Percentiles rank a stretch among this genome's conserved stretches.
phyloP scores from a whole-genome alignment of 2,329 filamentous ascomycete genomes.

The Stagonosporopsis tanaceti region DNA sequence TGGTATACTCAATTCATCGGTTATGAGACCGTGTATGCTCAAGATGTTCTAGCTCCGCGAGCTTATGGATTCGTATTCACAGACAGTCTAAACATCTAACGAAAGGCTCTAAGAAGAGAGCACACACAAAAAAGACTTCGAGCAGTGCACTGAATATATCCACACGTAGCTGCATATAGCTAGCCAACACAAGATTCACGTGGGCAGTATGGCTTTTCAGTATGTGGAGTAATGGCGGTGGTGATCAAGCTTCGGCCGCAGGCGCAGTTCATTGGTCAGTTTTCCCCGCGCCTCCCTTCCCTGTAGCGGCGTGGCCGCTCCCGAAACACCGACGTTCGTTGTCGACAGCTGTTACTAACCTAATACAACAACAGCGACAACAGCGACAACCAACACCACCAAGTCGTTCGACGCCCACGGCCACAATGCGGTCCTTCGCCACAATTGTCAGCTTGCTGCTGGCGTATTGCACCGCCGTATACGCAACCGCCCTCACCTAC shows the following conservation, averaged over 20 bases:
- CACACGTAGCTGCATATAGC: no score
- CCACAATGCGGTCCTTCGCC: conserved; percentile 47
- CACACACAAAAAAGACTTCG: no score
- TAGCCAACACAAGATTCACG: background rate
- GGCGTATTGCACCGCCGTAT: conserved; percentile 72
- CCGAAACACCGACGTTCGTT: conserved; percentile 33
- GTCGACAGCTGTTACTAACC: conserved; percentile 43
- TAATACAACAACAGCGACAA: conserved; percentile 12
- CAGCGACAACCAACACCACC: conserved; percentile 9
- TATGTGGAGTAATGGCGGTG: background rate
- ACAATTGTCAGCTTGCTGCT: conserved; percentile 66
- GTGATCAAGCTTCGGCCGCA: conserved; percentile 7
- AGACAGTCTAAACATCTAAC: no score
- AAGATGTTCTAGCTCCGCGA: background rate
- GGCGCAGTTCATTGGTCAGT: conserved; percentile 27
- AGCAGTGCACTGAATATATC: no score
- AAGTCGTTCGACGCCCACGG: conserved; percentile 18
- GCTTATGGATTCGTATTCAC: background rate
- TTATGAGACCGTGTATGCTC: background rate
- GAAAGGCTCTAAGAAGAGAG: no score
- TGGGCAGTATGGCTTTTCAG: background rate
- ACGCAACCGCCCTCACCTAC: conserved; percentile 93
- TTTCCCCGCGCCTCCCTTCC: conserved; percentile 28
- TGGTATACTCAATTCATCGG: background rate
- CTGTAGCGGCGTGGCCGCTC: conserved; percentile 29